Conservation (phyloP, 192 early-diverging fungal genomes). For the Backusella mclennaniae region DNA sequence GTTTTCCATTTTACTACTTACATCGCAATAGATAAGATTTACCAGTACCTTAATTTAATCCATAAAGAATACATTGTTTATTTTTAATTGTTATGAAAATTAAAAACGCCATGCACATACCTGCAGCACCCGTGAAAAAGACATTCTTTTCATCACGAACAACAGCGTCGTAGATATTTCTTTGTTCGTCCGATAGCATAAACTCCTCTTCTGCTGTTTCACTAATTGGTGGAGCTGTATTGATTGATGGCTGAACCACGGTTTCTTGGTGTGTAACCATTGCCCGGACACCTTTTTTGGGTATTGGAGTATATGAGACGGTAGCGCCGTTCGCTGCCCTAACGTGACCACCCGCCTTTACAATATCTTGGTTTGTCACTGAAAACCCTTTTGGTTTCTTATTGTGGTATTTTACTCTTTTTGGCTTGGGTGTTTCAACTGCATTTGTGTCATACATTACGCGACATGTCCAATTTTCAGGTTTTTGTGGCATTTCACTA, state of each 20-base stretch:
- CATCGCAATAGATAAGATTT: slow-evolving; percentile 44
- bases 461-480: not conserved
- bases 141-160: slow-evolving; percentile 53
- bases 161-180: slow-evolving; percentile 53
- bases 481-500: not conserved
- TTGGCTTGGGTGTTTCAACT: not conserved
- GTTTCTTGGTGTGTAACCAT: not conserved
- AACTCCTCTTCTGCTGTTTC: not conserved
- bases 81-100: not conserved
- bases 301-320: not conserved
- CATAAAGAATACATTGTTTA: not conserved
- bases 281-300: not conserved
- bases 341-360: not conserved
- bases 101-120: not conserved
- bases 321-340: not conserved
- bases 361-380: not conserved
- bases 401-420: not conserved
- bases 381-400: not conserved
- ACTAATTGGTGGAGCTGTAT: not conserved
- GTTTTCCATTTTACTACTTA: not conserved
- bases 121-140: slow-evolving; percentile 75
- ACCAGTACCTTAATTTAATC: slow-evolving; percentile 42
- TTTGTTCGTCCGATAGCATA: slow-evolving; percentile 49
- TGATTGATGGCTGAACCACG: not conserved
- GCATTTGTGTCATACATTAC: not conserved